Percentiles rank a stretch among this genome's conserved stretches.
phyloP scores from a whole-genome alignment of 192 early-diverging fungal species.

The Coemansia sp. region DNA sequence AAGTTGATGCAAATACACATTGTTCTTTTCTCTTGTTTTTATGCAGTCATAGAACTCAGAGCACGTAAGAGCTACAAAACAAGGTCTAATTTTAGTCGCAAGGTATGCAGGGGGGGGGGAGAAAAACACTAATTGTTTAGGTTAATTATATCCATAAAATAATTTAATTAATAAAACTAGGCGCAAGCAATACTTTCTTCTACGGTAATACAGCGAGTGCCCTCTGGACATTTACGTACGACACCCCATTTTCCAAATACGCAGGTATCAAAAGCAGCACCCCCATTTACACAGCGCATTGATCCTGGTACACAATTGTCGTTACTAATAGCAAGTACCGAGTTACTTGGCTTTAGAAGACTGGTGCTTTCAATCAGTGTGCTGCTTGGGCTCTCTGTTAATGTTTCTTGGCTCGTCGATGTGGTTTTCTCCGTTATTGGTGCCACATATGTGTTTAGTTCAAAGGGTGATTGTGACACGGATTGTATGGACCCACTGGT shows the following conservation, averaged over 20 bases:
- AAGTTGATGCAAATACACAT: background rate
- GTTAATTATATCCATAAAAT: background rate
- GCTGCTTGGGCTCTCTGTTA: background rate
- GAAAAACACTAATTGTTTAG: background rate
- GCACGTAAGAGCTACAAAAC: background rate
- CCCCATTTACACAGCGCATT: slow-evolving; percentile 20
- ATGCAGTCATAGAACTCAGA: background rate
- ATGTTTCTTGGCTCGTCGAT: background rate
- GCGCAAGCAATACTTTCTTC: slow-evolving; percentile 28
- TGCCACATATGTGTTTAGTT: background rate
- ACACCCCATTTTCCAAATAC: slow-evolving; percentile 42
- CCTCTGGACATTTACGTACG: slow-evolving; percentile 25
- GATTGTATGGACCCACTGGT: background rate
- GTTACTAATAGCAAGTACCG: background rate
- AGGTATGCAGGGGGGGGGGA: background rate
- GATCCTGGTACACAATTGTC: slow-evolving; percentile 7
- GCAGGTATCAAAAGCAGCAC: slow-evolving; percentile 31
- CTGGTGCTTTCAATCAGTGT: background rate
- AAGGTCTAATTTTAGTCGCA: background rate
- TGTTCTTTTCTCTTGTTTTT: background rate
- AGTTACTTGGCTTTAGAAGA: background rate
- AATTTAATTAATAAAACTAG: background rate
- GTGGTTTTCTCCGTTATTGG: background rate
- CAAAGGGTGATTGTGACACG: background rate
- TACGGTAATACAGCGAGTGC: slow-evolving; percentile 24